Evolutionary conservation across 129 eudicot genomes (phyloP), one percentile per base, ranked within the genome.

Genomic region (Centrapalus pauciflorus): DNA sequence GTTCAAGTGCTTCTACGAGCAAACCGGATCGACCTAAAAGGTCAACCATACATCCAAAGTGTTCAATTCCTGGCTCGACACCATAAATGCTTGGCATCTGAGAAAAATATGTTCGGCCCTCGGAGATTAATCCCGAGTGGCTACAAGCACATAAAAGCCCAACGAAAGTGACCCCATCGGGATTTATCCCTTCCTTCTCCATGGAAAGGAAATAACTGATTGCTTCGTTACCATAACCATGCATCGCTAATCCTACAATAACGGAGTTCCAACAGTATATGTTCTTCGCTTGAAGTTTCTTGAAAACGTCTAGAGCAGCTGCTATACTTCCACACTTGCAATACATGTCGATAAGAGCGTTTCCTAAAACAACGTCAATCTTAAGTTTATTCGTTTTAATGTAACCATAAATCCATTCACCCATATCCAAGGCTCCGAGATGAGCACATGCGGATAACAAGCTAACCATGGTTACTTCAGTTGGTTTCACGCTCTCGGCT

Each of bases 1-100:
- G 75, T 55, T 79, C 72, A 40, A 79, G 16, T 14, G 91, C 91
- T 79, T 82, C 85, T 66, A 45, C 29, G 64, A 85, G 87, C 58
- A 41, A 74, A 61, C 91, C 87, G 0, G 85, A 68, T 49, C 91
- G 75, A 51, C 87, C 87, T 56, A 85, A 68, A 57, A 85, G 87
- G 77, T 85, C 90, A 66, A 81, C 84, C 87, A 85, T 83, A 65
- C 88, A 83, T 3, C 88, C 89, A 19, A 57, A 83, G 43, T 80
- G 83, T 49, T 80, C 85, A 16, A 81, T 79, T 49, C 79, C 79
- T 1, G 85, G 87, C 54, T 81, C 81, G 35, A 85, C 51, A 14
- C 77, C 85, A 62, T 75, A 81, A 48, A 33, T 38, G 20, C 40
- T 69, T 57, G 20, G 13, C 85, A 85, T 85, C 54, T 72, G 64